Percentiles rank a stretch among this genome's conserved stretches.
phyloP scores from a whole-genome alignment of 208 protist species.

The Trypanosomatidae sp. region DNA sequence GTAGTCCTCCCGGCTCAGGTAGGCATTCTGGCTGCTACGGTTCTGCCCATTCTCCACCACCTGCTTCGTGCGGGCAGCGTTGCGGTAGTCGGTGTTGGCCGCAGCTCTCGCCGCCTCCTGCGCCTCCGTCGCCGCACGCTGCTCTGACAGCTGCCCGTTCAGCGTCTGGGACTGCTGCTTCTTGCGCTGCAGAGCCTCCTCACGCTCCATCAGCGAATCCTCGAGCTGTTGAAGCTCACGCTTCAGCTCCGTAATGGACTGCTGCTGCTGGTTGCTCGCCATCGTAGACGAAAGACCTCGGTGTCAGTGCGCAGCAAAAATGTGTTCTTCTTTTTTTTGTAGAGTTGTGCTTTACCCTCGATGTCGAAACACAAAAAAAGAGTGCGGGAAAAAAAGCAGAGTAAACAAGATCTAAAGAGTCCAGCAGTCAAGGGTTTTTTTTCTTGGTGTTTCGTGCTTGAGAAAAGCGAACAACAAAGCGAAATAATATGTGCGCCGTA shows the following conservation, averaged over 20 bases:
- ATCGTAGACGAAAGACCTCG: too few species aligned
- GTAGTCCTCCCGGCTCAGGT: slow-evolving; percentile 55
- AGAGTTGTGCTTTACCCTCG: too few species aligned
- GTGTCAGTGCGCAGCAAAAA: background rate
- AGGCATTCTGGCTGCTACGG: slow-evolving; percentile 2
- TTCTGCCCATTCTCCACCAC: slow-evolving; percentile 34
- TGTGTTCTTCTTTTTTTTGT: too few species aligned
- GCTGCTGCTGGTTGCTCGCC: background rate
- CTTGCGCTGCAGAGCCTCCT: slow-evolving; percentile 17
- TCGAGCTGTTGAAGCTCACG: slow-evolving; percentile 44
- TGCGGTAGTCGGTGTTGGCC: slow-evolving; percentile 18
- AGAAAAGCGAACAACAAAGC: too few species aligned
- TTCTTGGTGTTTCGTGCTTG: too few species aligned
- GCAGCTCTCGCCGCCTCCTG: slow-evolving; percentile 11
- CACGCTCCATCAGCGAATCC: slow-evolving; percentile 32
- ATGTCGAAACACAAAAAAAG: too few species aligned
- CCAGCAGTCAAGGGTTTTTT: too few species aligned
- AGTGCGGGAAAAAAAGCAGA: too few species aligned
- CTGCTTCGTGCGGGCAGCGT: slow-evolving; percentile 32
- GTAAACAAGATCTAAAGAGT: too few species aligned
- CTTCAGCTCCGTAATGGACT: slow-evolving; percentile 40
- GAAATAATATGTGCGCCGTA: too few species aligned
- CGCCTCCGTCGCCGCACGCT: background rate
- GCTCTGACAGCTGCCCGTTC: slow-evolving; percentile 13
- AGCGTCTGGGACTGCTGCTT: slow-evolving; percentile 14